Evolutionary conservation across 345 rosid genomes (phyloP), one percentile per base, ranked within the genome.

Genomic region (Dipteronia sinensis): DNA sequence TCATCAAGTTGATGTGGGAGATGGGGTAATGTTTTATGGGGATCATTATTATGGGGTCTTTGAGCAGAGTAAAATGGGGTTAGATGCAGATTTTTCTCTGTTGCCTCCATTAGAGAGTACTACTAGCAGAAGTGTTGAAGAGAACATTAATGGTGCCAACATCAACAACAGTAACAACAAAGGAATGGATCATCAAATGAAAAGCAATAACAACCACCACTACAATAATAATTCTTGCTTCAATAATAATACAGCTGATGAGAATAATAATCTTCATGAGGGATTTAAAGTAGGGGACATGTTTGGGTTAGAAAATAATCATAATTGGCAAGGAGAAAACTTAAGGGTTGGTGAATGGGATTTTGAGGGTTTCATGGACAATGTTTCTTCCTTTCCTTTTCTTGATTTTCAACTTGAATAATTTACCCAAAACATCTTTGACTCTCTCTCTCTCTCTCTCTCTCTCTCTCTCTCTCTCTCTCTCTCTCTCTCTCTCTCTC

Each of bases 331-430:
- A 76, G 89, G 84, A 81, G 93, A 90, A 83, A 88, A 87, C 92
- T 88, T 89, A 62, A 84, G 89, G 84, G 83, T 86, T 67, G 98
- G 93, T 84, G 98, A 93, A 73, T 94, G 98, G 98, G 98, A 90
- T 81, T 85, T 93, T 19, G 98, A 94, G 77, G 92, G 90, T 78
- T 87, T 95, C 71, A 89, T 93, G 81, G 91, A 88, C 71, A 88
- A 91, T 64, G 82, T 86, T 65, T 84, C 93, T 47, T 87, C 94
- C 77, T 90, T 90, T 67, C 95, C 98, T 72, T 89, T 87, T 75
- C 95, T 89, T 87, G 97, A 95, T 87, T 93, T 90, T 89, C 93
- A 93, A 80, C 80, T 86, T 79, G 89, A 86, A 72, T 91, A 76
- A 83, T 77, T 58, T 34, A 22, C 13, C 79, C 25, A 42, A 49